Evolutionary conservation across 108 stramenopile species (phyloP), one percentile per base, ranked within the genome.

Genomic region (Seminavis robusta): DNA sequence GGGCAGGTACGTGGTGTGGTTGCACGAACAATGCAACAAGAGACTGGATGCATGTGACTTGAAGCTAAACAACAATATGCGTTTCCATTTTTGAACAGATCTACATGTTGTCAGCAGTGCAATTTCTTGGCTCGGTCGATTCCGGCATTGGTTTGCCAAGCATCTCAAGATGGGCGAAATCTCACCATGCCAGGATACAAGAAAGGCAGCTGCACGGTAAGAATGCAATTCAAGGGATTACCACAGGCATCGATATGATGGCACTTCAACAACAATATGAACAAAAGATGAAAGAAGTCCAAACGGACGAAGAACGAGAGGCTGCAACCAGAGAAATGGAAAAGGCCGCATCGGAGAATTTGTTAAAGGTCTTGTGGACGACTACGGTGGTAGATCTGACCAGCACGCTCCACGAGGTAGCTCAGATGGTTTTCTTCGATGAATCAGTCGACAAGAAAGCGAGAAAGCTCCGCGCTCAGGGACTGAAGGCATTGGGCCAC

Each of bases 351-450:
- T 33, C 52, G 3, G 29, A 51, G 10, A 64, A 43, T 8, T 63
- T 84, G 57, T 57, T 90, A 7, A 52, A 63, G 25, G 23, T 83
- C 13, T 67, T 86, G 63, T 86, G 84, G 85, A 81, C 75, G 1
- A 77, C 77, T 3, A 84, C 80, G 33, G 74, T 69, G 2, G 78
- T 84, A 3, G 65, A 90, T 59, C 80, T 90, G 28, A 84, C 81
- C 15, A 47, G 65, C 4, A 86, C 89, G n/a, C 49, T 90, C 36
- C 76, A 84, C 47, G 74, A 77, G 45, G 69, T 64, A 0, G 59
- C 50, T 39, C 81, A 89, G 66, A 81, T 84, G 83, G 74, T 81
- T 8, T 73, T 89, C 37, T 73, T 77, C 48, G 88, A 90, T 49
- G 70, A 73, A 51, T 67, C 71, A 39, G 84, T 86, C 1, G 69